Evolutionary conservation across 768 basidiomycete genomes (phyloP).

Genomic region (Trametes cinnabarina): DNA sequence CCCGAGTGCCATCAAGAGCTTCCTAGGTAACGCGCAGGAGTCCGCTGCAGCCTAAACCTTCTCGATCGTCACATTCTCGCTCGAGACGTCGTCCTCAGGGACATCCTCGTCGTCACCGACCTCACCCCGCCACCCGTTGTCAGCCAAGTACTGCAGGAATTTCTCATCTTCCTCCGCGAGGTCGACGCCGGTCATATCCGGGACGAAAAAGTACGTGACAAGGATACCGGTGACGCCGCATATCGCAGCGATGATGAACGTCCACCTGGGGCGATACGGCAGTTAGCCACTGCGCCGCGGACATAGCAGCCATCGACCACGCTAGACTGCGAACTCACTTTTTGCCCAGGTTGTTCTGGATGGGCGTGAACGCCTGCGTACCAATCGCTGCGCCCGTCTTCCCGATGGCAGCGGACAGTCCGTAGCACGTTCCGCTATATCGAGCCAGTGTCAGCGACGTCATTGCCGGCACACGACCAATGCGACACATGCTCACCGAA

Average conservation of each 20-base stretch:
- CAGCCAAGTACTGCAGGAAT: constrained; percentile 57
- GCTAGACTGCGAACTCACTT: constrained; percentile 36
- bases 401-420: constrained; percentile 63
- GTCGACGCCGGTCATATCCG: constrained; percentile 66
- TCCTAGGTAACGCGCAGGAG: neutral
- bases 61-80: constrained; percentile 15
- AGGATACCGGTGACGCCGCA: constrained; percentile 62
- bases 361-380: constrained; percentile 68
- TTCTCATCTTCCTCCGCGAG: constrained; percentile 63
- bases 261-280: constrained; percentile 44
- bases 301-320: neutral
- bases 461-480: neutral
- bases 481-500: constrained; percentile 41
- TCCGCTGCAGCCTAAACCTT: constrained; percentile 4
- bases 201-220: constrained; percentile 66
- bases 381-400: constrained; percentile 74
- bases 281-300: neutral
- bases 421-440: constrained; percentile 64
- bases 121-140: constrained; percentile 64
- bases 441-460: neutral
- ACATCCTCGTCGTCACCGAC: constrained; percentile 54
- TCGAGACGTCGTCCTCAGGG: constrained; percentile 16
- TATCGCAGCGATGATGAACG: constrained; percentile 67
- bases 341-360: constrained; percentile 65
- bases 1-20: too few relatives aligned